phyloP scores from a whole-genome alignment of 305 asterid species.

The Solanum hybrid region DNA sequence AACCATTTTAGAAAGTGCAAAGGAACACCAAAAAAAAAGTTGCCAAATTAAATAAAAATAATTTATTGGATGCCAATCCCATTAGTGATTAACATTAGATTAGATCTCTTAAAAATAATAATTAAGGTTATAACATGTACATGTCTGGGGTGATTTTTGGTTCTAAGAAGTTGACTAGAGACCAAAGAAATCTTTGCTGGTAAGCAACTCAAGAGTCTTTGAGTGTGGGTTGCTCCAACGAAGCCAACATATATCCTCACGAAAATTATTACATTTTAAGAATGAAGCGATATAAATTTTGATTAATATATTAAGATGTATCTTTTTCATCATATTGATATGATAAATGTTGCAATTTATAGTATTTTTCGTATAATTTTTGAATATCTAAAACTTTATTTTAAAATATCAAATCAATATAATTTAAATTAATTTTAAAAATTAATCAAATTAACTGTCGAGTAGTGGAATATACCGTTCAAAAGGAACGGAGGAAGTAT shows the following conservation, averaged over 20 bases:
- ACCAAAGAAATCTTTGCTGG: conserved; percentile 19
- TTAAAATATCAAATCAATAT: too few relatives aligned
- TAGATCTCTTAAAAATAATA: background rate
- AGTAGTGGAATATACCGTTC: background rate
- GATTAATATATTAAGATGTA: background rate
- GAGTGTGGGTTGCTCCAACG: conserved; percentile 13
- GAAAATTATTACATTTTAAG: background rate
- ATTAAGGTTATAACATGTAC: background rate
- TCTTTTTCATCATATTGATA: too few relatives aligned
- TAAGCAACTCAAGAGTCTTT: conserved; percentile 12
- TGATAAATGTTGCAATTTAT: too few relatives aligned
- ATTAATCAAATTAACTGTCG: too few relatives aligned
- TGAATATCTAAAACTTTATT: fast-evolving
- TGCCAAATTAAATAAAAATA: background rate
- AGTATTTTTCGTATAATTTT: too few relatives aligned
- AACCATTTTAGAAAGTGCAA: background rate
- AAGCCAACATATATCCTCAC: conserved; percentile 17
- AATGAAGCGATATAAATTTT: too few relatives aligned
- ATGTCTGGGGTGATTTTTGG: conserved; percentile 7
- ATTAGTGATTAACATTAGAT: background rate
- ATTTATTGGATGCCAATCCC: background rate
- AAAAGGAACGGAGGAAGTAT: background rate
- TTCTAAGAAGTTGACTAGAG: conserved; percentile 20
- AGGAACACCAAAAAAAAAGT: background rate
- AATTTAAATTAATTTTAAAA: too few relatives aligned